Evolutionary conservation across 2,329 filamentous ascomycete genomes (phyloP), one percentile per base, ranked within the genome.

Genomic region (Beauveria sp.): DNA sequence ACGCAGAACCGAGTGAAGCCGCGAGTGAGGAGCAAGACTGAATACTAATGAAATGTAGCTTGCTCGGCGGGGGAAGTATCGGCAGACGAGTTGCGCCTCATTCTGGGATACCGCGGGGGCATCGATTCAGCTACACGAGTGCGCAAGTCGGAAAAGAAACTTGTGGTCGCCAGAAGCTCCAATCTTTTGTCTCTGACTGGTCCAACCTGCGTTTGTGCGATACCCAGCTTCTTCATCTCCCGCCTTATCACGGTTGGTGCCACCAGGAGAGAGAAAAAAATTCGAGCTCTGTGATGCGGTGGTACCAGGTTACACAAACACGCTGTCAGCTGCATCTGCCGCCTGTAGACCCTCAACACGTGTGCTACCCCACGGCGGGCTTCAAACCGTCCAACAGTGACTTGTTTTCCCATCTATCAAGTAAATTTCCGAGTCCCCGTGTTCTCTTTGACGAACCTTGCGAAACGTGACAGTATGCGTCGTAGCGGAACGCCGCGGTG

Each of bases 261-360:
- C 38, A 54, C 22, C 22, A 20, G 9, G 18, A 14, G 49, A 22
- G 22, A 53, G 24, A 3, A 56, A 56, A 24, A 56, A 56, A 24
- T 12, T 46, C 26, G 18, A 30, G 28, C 42, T 43, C 26, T n/a
- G 54, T 57, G 54, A 47, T 24, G 43, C 8, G 43, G 54, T 57
- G 54, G 40, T 56, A n/a, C n/a, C 28, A 57, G 42, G 54, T 47
- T 47, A 57, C 54, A 57, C 54, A 57, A 10, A 47, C 42, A 30
- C 43, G 54, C 43, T 57, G 54, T 57, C 54, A 57, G 54, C 54
- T 57, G 54, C 26, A 38, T 18, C 43, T 57, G 43, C 54, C 54
- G 54, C 42, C 42, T 38, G 54, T 38, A 47, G 28, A 47, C 42
- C 42, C 28, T 47, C 54, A 46, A 47, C 54, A 47, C 54, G 18